A percentile compares a stretch with the other conserved stretches of the same genome.
phyloP scores from a whole-genome alignment of 208 protist species.

The Acanthamoeba triangularis region DNA sequence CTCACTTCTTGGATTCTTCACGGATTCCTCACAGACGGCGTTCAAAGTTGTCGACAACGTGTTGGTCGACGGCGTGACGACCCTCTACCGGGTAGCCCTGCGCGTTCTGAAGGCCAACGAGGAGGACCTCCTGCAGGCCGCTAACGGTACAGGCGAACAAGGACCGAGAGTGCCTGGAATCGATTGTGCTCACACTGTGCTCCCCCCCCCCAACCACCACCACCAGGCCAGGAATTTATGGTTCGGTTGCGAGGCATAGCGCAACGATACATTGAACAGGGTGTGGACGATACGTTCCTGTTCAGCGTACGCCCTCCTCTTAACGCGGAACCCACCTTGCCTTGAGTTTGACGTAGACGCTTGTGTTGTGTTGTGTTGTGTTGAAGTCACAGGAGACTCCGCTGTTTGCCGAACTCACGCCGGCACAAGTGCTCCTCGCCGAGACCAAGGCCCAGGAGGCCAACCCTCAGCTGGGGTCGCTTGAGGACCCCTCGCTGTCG shows the following conservation, averaged over 20 bases:
- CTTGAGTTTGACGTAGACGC: too few species aligned
- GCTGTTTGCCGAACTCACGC: neutral
- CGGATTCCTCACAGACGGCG: neutral
- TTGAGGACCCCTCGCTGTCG: neutral
- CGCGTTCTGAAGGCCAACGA: conserved; percentile 13
- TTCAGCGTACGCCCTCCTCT: neutral
- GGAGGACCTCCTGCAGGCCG: neutral
- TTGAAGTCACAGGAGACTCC: neutral
- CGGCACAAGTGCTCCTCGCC: neutral
- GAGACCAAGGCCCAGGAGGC: conserved; percentile 26
- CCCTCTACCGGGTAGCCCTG: neutral
- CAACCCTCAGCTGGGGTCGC: neutral
- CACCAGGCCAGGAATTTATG: conserved; percentile 12
- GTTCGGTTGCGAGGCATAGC: neutral
- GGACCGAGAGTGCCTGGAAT: too few species aligned
- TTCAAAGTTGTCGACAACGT: conserved; percentile 14
- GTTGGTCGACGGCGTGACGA: neutral
- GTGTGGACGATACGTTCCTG: neutral
- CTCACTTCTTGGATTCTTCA: neutral
- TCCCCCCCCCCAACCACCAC: neutral
- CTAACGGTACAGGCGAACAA: neutral
- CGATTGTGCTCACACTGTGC: too few species aligned
- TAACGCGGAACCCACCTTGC: too few species aligned
- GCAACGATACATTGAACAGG: neutral
- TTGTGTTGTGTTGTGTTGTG: too few species aligned